Evolutionary conservation across 169 alveolate species (phyloP).

Genomic region (Fabrea salina): DNA sequence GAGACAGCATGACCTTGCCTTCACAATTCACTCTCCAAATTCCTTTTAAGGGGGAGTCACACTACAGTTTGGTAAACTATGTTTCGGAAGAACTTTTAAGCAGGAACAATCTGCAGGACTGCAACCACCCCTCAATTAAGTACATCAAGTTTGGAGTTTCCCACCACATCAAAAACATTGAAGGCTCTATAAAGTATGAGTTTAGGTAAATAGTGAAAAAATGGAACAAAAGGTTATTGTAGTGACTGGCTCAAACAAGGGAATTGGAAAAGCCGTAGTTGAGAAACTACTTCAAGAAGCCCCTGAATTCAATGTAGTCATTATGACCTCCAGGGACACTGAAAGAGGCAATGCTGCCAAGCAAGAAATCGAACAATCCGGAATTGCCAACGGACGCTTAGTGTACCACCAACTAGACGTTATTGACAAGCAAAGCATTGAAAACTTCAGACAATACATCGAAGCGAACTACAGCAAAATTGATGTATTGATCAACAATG

Average conservation of each 20-base stretch:
- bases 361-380: conserved; percentile 34
- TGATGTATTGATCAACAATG: conserved; percentile 63
- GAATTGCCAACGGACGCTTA: conserved; percentile 33
- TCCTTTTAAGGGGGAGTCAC: no score
- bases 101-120: no score
- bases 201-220: no score
- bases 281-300: conserved; percentile 45
- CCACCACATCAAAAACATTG: no score
- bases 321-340: conserved; percentile 56
- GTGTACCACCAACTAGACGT: conserved; percentile 44
- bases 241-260: conserved; percentile 65
- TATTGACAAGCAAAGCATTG: conserved; percentile 35
- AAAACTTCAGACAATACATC: conserved; percentile 36
- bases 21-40: no score
- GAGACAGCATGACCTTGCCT: no score
- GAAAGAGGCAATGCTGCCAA: conserved; percentile 54
- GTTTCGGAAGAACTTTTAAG: no score
- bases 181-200: no score
- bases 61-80: no score
- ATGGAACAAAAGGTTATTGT: conserved; percentile 36
- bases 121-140: no score
- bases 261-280: conserved; percentile 55
- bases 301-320: conserved; percentile 29
- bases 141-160: no score
- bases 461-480: conserved; percentile 40